These are phyloP conservation scores for Calamus simplicifolius DNA, from an alignment of 176 grass and related monocot genomes.

Conservation along the genomic window DNA sequence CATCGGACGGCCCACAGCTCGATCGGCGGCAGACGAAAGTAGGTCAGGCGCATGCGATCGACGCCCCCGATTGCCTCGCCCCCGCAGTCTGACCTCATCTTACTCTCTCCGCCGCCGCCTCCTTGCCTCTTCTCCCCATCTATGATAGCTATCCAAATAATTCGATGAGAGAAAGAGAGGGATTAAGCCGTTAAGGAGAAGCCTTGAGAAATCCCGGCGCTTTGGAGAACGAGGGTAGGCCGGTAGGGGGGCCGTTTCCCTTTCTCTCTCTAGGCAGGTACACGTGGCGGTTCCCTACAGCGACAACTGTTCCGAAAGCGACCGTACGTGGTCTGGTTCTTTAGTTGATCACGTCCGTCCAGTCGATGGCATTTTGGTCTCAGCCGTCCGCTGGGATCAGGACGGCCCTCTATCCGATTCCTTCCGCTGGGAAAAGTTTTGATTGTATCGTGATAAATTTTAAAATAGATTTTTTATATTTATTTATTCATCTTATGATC, in stretches of 20 bases:
- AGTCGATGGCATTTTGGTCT: too few species aligned
- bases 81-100: not conserved
- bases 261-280: not conserved
- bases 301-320: too few species aligned
- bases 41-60: not conserved
- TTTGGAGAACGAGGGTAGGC: slow-evolving; percentile 24
- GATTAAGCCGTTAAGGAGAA: slow-evolving; percentile 7
- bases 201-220: slow-evolving; percentile 13
- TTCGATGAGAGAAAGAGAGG: not conserved
- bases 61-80: not conserved
- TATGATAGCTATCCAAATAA: not conserved
- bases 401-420: too few species aligned
- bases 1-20: slow-evolving; percentile 5
- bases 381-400: too few species aligned
- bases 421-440: too few species aligned
- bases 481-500: too few species aligned
- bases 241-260: not conserved
- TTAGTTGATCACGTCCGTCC: too few species aligned
- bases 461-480: too few species aligned
- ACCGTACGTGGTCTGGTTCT: too few species aligned
- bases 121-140: not conserved
- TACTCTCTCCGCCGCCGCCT: not conserved
- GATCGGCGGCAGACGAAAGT: too few species aligned
- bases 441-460: too few species aligned
- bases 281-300: too few species aligned